A percentile compares a stretch with the other conserved stretches of the same genome.
Evolutionary conservation across 2,329 filamentous ascomycete species (phyloP).

Genomic region (Ophioceras dolichostomum): DNA sequence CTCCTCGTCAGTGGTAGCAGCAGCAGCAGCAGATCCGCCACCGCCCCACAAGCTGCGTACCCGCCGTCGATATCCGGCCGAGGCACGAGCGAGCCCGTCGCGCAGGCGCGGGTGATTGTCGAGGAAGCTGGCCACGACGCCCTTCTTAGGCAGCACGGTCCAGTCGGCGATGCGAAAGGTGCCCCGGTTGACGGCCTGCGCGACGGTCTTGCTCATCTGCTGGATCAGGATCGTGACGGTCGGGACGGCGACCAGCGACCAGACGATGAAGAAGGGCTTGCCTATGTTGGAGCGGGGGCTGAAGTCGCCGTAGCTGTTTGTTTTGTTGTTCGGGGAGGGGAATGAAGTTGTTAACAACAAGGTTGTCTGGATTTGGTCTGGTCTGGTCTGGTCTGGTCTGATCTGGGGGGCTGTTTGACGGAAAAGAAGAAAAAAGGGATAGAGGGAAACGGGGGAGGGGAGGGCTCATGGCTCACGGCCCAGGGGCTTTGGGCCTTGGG

Average conservation of each 20-base stretch:
- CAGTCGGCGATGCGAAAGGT: constrained; percentile 50
- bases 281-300: constrained; percentile 51
- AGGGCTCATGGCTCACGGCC: too few species aligned
- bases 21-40: background rate
- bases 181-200: constrained; percentile 48
- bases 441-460: background rate
- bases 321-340: background rate
- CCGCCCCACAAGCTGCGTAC: constrained; percentile 19
- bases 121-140: constrained; percentile 38
- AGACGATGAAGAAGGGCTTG: constrained; percentile 58
- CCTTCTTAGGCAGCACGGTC: constrained; percentile 51
- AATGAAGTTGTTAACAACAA: too few species aligned
- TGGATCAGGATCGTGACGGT: constrained; percentile 58
- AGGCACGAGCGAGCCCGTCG: constrained; percentile 22
- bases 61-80: constrained; percentile 28
- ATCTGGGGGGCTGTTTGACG: too few species aligned
- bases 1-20: constrained; percentile 8
- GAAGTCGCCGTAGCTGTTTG: constrained; percentile 46
- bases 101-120: constrained; percentile 30
- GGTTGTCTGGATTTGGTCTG: too few species aligned
- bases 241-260: constrained; percentile 56
- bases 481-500: background rate
- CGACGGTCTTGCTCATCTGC: constrained; percentile 52
- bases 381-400: too few species aligned
- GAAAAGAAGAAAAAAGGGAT: background rate